Conservation (phyloP, 192 early-diverging fungal species). For the Coemansia reversa region DNA sequence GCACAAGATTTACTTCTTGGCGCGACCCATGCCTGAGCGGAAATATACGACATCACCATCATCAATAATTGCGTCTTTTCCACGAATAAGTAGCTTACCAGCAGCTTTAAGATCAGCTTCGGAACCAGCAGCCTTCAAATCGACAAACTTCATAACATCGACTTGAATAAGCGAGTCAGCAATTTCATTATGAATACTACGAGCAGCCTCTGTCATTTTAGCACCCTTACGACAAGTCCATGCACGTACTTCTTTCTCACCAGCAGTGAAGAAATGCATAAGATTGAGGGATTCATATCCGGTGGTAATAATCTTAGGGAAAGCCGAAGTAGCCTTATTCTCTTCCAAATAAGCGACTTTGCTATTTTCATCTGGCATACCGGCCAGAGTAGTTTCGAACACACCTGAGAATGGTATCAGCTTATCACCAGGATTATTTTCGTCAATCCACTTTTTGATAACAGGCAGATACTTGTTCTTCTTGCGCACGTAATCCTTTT, state of each 20-base stretch:
- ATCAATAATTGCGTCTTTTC: conserved; percentile 88
- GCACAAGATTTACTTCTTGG: conserved; percentile 33
- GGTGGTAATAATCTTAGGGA: conserved; percentile 89
- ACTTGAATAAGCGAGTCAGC: conserved; percentile 91
- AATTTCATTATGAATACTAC: conserved; percentile 87
- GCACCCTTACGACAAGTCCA: conserved; percentile 86
- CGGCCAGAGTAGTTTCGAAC: conserved; percentile 69
- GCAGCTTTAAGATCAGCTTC: conserved; percentile 88
- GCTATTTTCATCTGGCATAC: conserved; percentile 58
- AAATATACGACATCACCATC: conserved; percentile 93
- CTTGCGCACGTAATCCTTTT: conserved; percentile 86
- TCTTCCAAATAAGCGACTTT: conserved; percentile 64
- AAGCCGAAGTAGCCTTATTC: conserved; percentile 62
- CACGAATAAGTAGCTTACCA: conserved; percentile 88
- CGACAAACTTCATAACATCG: conserved; percentile 87
- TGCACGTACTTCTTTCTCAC: conserved; percentile 86
- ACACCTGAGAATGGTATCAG: conserved; percentile 89
- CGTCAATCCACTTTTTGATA: conserved; percentile 92
- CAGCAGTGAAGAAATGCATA: conserved; percentile 94
- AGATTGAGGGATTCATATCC: conserved; percentile 87
- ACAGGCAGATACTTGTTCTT: conserved; percentile 92
- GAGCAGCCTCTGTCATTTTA: conserved; percentile 89
- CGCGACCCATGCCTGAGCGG: conserved; percentile 50
- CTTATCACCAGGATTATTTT: conserved; percentile 84
- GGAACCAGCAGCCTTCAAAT: conserved; percentile 78